These are phyloP conservation scores for Tuber calosporum DNA, from an alignment of 495 filamentous ascomycete genomes.

Conservation along the genomic window DNA sequence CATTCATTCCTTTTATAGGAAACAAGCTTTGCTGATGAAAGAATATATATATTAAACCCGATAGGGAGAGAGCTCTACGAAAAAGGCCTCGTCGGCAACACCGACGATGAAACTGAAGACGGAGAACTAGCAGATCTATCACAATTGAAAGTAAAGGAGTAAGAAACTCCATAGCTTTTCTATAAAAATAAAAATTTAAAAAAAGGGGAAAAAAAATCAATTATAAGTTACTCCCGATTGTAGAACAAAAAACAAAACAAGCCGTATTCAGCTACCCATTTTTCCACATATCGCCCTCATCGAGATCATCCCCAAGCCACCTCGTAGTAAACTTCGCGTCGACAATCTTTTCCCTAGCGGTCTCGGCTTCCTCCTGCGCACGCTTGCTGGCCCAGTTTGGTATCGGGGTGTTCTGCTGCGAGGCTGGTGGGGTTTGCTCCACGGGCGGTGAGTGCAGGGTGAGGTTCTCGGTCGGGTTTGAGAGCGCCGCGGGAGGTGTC, in stretches of 20 bases:
- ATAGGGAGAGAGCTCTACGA: constrained; percentile 39
- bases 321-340: constrained; percentile 31
- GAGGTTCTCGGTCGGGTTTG: constrained; percentile 23
- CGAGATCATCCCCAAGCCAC: constrained; percentile 39
- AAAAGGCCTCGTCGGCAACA: constrained; percentile 36
- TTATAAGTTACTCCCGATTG: not conserved
- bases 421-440: constrained; percentile 16
- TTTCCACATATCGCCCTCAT: constrained; percentile 40
- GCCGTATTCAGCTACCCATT: constrained; percentile 15
- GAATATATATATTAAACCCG: not conserved
- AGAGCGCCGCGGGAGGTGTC: constrained; percentile 14
- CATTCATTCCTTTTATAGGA: not conserved
- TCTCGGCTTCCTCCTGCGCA: constrained; percentile 34
- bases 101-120: constrained; percentile 32
- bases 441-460: constrained; percentile 22
- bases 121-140: constrained; percentile 34
- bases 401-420: constrained; percentile 14
- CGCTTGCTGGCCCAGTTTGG: constrained; percentile 37
- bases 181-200: not conserved
- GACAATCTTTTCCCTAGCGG: constrained; percentile 34
- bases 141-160: constrained; percentile 37
- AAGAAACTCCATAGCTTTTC: constrained; percentile 11
- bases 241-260: not conserved
- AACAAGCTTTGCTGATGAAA: not conserved
- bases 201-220: constrained; percentile 8